Evolutionary conservation across 495 filamentous ascomycete genomes (phyloP), one percentile per base, ranked within the genome.

Genomic region (Aspergillus funiculosus): DNA sequence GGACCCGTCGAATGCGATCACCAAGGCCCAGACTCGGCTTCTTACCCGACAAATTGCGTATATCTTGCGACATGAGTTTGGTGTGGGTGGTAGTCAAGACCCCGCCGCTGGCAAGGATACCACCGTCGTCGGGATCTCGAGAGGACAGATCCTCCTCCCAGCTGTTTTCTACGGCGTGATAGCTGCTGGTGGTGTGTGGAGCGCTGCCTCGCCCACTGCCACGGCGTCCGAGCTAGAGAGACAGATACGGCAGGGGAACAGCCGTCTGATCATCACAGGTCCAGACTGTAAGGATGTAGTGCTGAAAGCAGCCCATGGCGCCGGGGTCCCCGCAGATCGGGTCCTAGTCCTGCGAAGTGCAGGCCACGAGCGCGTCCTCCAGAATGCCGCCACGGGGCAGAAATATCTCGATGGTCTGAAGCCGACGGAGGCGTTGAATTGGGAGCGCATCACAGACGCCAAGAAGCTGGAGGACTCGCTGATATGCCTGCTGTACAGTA

Each of bases 231-330:
- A 72, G 56, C 59, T 71, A 53, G 60, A 58, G 15, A 60, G 70
- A 49, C 68, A 73, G 48, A 56, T 72, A 21, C 58, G 60, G 1
- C 43, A 48, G 43, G 50, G 44, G 20, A 15, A 22, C 11, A 53
- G 50, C 32, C 37, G 25, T 10, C 22, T 53, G 10, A 39, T 53
- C 26, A 48, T 54, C 31, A 26, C 40, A 4, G 52, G 47, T 0
- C 20, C 46, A 4, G 47, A 50, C n/a, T 43, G 19, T 18, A 26
- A 40, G 28, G 46, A 50, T 25, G 30, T 43, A 9, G 52, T 47
- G 7, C 19, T 46, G 18, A 46, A 77, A 35, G 88, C 87, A 6
- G 82, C 82, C 1, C 60, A 64, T 28, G 65, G 61, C n/a, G 85
- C 66, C 22, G 83, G 81, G 0, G 67, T 94, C 24, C 69, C 77